A percentile compares a stretch with the other conserved stretches of the same genome.
phyloP scores from a whole-genome alignment of 2,329 filamentous ascomycete genomes.

The Neonectria sp. region DNA sequence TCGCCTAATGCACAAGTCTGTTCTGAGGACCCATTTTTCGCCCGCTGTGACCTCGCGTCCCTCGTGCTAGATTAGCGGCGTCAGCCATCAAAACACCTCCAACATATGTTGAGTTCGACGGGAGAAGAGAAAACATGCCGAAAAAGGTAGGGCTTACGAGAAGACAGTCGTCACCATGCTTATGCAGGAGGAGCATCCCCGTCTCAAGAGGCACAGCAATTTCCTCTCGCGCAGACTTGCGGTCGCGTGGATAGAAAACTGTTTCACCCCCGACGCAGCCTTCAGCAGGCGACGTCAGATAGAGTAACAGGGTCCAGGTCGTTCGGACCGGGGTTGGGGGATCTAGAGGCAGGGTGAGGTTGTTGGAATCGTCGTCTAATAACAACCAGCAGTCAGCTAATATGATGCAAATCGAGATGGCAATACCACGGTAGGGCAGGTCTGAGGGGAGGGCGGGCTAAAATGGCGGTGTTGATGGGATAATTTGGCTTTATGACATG shows the following conservation, averaged over 20 bases:
- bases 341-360: slow-evolving; percentile 68
- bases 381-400: slow-evolving; percentile 25
- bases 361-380: slow-evolving; percentile 91
- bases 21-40: slow-evolving; percentile 93
- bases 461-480: neutral
- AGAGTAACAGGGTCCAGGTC: slow-evolving; percentile 93
- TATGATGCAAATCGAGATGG: neutral
- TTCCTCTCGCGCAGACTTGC: slow-evolving; percentile 70
- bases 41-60: slow-evolving; percentile 83
- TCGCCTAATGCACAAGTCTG: slow-evolving; percentile 80
- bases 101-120: slow-evolving; percentile 50
- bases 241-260: slow-evolving; percentile 86
- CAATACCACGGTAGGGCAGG: slow-evolving; percentile 4
- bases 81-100: slow-evolving; percentile 26
- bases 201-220: slow-evolving; percentile 82
- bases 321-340: slow-evolving; percentile 64
- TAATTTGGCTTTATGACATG: neutral
- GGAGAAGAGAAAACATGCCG: slow-evolving; percentile 27
- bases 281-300: slow-evolving; percentile 82
- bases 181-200: slow-evolving; percentile 90
- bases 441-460: neutral
- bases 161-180: slow-evolving; percentile 91
- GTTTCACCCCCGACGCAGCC: slow-evolving; percentile 91
- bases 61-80: slow-evolving; percentile 74
- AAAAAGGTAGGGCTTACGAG: slow-evolving; percentile 64